Percentiles rank a stretch among this genome's conserved stretches.
These are phyloP conservation scores for Haplosporangium gracile DNA, from an alignment of 192 early-diverging fungal genomes.

Conservation along the genomic window DNA sequence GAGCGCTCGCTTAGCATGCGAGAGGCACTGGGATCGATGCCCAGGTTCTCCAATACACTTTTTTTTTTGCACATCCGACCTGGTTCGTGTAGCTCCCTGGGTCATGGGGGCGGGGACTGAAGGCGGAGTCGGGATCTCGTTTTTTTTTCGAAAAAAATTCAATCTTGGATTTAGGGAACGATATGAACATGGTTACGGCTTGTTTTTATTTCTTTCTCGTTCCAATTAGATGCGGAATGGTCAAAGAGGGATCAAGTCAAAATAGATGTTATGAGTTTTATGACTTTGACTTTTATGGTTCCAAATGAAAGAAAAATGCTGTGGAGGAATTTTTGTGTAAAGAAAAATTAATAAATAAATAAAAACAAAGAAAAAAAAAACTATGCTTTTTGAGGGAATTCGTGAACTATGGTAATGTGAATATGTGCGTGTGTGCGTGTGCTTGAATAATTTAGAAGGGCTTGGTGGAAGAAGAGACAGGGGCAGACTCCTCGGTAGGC, in stretches of 20 bases:
- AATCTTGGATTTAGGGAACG: too few relatives aligned
- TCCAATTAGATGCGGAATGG: too few relatives aligned
- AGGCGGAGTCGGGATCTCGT: too few relatives aligned
- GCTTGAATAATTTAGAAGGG: conserved; percentile 20
- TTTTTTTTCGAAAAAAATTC: too few relatives aligned
- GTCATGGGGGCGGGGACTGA: too few relatives aligned
- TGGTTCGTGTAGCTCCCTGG: too few relatives aligned
- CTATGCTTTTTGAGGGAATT: background rate
- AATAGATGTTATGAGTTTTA: background rate
- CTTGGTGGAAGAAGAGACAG: background rate
- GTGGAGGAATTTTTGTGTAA: background rate
- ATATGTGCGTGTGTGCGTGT: too few relatives aligned
- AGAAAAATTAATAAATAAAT: conserved; percentile 13
- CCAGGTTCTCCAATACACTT: background rate
- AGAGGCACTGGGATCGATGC: conserved; percentile 6
- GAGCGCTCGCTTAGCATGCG: conserved; percentile 11
- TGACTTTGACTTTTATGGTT: background rate
- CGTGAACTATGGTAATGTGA: too few relatives aligned
- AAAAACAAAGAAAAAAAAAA: too few relatives aligned
- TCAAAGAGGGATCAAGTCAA: too few relatives aligned
- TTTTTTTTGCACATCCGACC: background rate
- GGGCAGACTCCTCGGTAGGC: conserved; percentile 34
- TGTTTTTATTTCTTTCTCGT: too few relatives aligned
- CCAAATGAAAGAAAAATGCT: background rate
- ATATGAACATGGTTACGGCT: too few relatives aligned